A percentile compares a stretch with the other conserved stretches of the same genome.
Evolutionary conservation across 1,139 yeast genomes (phyloP).

Genomic region (Candida neerlandica): DNA sequence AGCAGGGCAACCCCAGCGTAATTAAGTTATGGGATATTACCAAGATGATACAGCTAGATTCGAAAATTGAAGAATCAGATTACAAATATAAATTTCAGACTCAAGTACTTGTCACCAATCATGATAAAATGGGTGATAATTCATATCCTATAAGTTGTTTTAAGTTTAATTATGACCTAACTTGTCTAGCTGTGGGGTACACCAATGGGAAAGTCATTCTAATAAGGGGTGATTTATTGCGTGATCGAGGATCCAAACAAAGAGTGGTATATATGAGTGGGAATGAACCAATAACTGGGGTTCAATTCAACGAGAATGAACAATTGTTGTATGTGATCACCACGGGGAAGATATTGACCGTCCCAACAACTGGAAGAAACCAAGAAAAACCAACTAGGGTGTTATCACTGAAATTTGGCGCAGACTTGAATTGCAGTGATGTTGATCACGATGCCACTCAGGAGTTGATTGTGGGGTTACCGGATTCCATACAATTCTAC

Average conservation of each 20-base stretch:
- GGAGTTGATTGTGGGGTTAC: constrained; percentile 56
- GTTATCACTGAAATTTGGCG: constrained; percentile 66
- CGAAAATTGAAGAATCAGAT: constrained; percentile 35
- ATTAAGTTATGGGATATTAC: constrained; percentile 75
- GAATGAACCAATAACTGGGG: constrained; percentile 78
- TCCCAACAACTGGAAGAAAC: constrained; percentile 79
- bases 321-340: constrained; percentile 60
- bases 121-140: constrained; percentile 37
- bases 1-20: constrained; percentile 66
- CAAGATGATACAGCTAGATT: constrained; percentile 42
- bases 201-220: constrained; percentile 85
- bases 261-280: constrained; percentile 67
- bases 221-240: constrained; percentile 81
- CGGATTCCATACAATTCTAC: constrained; percentile 55
- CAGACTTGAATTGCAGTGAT: constrained; percentile 68
- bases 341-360: constrained; percentile 68
- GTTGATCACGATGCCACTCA: constrained; percentile 30
- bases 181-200: constrained; percentile 79
- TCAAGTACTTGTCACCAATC: constrained; percentile 12
- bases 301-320: constrained; percentile 55
- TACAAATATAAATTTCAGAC: constrained; percentile 16
- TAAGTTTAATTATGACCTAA: constrained; percentile 54
- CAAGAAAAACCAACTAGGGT: constrained; percentile 66
- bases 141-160: constrained; percentile 75
- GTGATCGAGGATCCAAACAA: constrained; percentile 91